Percentiles rank a stretch among this genome's conserved stretches.
phyloP scores from a whole-genome alignment of 345 rosid species.

The Diplotaxis tenuifolia region DNA sequence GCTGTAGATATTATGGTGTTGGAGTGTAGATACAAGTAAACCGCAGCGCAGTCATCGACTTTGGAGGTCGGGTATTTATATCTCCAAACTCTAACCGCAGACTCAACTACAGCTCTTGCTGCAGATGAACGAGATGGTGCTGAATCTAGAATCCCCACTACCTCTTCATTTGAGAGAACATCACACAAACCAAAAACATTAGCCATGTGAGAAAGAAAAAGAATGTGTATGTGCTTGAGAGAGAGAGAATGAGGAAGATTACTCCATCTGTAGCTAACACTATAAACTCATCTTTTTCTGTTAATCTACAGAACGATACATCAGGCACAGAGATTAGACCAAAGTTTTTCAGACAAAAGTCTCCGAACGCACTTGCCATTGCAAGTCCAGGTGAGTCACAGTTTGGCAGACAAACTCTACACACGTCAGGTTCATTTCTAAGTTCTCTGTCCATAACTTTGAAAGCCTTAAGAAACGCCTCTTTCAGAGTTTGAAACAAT shows the following conservation, averaged over 20 bases:
- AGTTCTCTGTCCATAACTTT: conserved; percentile 96
- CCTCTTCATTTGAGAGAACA: conserved; percentile 87
- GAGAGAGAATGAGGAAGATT: no score
- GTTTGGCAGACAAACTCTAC: conserved; percentile 95
- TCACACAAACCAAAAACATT: conserved; percentile 8
- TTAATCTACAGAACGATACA: conserved; percentile 58
- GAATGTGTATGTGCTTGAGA: no score
- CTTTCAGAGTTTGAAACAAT: conserved; percentile 64
- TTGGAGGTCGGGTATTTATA: no score
- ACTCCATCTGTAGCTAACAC: conserved; percentile 99
- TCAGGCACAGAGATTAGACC: no score
- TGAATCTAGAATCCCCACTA: conserved; percentile 73
- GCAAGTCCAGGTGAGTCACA: conserved; percentile 95
- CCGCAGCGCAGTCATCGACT: no score
- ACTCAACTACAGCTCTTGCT: conserved; percentile 73
- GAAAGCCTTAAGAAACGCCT: conserved; percentile 85
- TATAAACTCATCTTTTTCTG: conserved; percentile 78
- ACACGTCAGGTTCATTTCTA: conserved; percentile 92
- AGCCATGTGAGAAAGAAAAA: background rate
- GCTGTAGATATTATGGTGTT: conserved; percentile 45
- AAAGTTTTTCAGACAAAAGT: no score
- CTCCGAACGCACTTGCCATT: conserved; percentile 99
- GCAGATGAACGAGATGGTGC: conserved; percentile 67
- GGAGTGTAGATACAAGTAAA: conserved; percentile 81
- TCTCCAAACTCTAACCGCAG: conserved; percentile 91